Base-by-base conservation (phyloP, 768 basidiomycete genomes). In the Rickenella mellea region DNA sequence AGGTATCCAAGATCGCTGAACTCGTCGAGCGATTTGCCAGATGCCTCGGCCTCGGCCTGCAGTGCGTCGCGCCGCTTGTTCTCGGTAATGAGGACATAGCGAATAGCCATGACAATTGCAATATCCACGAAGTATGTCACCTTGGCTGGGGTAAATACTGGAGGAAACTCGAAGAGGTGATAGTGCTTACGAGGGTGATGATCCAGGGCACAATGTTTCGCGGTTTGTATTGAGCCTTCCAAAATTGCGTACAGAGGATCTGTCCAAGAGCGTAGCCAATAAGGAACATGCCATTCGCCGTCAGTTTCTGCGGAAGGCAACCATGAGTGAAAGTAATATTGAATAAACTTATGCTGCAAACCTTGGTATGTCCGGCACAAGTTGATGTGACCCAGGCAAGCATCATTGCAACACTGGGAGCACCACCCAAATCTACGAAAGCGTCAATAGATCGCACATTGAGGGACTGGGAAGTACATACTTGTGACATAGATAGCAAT, bases 161-260 rank as follows among this genome's bases (percentile, higher is more conserved):
- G 12, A 72, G 39, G 49, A 73, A 33, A 9, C 62, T 22, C 32
- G 80, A 76, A 57, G 78, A 79, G 24, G 55, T 45, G 10, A 63
- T 46, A 54, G 80, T 78, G 59, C 80, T 81, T 39, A 77, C 22
- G 17, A 59, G 41, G 39, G 57, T 58, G 39, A 60, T 51, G 25
- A 30, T 39, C 60, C 60, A 60, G 8, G 56, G 57, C 5, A 56
- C 40, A 27, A 43, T 28, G 45, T 44, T 49, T 0, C 40, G 43
- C 6, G 49, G 49, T 11, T 30, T 31, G 45, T 52, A 52, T 38
- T 52, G n/a, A n/a, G 39, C 39, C 27, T 47, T 35, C 53, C 52
- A 56, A 46, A 53, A 53, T 27, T 54, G 52, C 10, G 57, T 56
- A 27, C 48, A 48, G 22, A 50, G 43, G 3, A 60, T 45, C 44